These are phyloP conservation scores for Paramecium pentaurelia DNA, from an alignment of 73 alveolate genomes.

Conservation along the genomic window DNA sequence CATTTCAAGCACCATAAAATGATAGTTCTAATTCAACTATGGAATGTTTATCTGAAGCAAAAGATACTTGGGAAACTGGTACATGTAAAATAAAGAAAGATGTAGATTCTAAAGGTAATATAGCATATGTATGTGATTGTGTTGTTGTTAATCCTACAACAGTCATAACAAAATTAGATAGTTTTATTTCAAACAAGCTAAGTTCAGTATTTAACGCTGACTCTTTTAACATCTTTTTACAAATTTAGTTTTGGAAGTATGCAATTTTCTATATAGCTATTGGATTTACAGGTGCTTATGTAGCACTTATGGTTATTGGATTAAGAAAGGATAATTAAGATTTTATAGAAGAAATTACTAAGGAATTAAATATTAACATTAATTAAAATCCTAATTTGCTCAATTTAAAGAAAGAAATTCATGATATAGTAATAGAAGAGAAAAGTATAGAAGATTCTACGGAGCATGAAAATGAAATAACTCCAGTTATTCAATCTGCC, in stretches of 20 bases:
- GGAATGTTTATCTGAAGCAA: not conserved
- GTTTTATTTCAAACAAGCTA: not conserved
- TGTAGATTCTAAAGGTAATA: not conserved
- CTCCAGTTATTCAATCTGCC: not conserved
- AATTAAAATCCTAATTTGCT: not conserved
- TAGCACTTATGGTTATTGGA: not conserved
- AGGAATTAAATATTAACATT: not conserved
- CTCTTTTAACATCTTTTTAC: not conserved
- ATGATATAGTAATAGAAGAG: not conserved
- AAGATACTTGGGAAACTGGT: not conserved
- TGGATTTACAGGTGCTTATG: not conserved
- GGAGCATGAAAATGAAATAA: not conserved
- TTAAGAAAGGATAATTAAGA: not conserved
- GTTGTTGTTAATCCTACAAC: not conserved
- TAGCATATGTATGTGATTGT: not conserved
- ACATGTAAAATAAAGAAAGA: not conserved
- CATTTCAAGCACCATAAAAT: not conserved
- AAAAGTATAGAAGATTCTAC: not conserved
- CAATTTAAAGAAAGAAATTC: not conserved
- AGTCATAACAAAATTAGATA: not conserved
- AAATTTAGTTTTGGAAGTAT: not conserved
- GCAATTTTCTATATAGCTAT: not conserved
- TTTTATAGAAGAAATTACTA: not conserved
- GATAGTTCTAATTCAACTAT: not conserved
- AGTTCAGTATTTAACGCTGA: not conserved